Evolutionary conservation across 2,329 filamentous ascomycete genomes (phyloP), one percentile per base, ranked within the genome.

Genomic region (Geosmithia morbida): DNA sequence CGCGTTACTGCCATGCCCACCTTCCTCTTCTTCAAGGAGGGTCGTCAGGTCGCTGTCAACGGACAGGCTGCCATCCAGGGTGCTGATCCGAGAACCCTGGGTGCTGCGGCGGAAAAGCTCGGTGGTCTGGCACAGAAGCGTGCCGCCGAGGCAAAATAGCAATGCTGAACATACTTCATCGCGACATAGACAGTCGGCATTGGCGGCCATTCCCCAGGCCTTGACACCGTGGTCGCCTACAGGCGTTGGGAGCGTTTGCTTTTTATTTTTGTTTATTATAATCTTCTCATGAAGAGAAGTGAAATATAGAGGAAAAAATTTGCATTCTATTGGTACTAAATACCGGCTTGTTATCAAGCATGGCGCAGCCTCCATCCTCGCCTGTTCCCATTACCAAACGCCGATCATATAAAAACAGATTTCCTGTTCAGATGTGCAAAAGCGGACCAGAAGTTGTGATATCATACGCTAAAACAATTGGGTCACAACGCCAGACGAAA

Each of bases 1-100:
- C 76, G 77, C 54, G 77, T 97, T 64, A 80, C 84, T 58, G 87
- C 89, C 64, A 96, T 97, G 90, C 90, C 90, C 45, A 94, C 88
- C 11, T 96, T 97, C 67, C 57, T 86, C 49, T 69, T 94, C 62
- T 95, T 90, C 79, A 88, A 89, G 75, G 68, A 83, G 53, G 87
- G 84, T 54, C 53, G 54, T 47, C 57, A 57, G 46, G 59, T 61
- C 39, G 56, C 54, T 19, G 59, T 63, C 13, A 57, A 61, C 20
- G 59, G 59, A 3, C 48, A 61, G 48, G 52, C 55, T 8, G 51
- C 55, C 48, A 59, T 66, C 50, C 59, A 56, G 48, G 64, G 64
- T 11, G 64, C 63, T 1, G 59, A 66, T 33, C 58, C 57, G 1
- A 41, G 49, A 11, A 50, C 50, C 7, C 52, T 67, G 17, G 55